A percentile compares a stretch with the other conserved stretches of the same genome.
Evolutionary conservation across 306 rosid species (phyloP).

Genomic region (Ormosia emarginata): DNA sequence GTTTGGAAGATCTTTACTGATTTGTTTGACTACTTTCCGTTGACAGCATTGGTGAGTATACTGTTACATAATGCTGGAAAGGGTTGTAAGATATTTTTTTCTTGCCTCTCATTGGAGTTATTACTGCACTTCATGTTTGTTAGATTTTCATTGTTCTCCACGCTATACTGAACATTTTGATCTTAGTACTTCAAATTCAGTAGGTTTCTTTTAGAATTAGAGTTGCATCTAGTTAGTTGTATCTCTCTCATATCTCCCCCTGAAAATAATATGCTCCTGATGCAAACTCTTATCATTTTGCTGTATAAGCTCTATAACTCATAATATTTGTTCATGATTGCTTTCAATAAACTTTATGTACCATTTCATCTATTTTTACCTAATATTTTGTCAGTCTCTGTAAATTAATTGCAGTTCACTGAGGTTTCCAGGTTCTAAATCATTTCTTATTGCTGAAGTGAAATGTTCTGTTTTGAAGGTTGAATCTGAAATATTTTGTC

Average conservation of each 20-base stretch:
- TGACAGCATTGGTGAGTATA: constrained; percentile 90
- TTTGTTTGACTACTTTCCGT: constrained; percentile 93
- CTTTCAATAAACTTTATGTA: background rate
- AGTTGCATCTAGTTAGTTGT: background rate
- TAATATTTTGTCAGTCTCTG: background rate
- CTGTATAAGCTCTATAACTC: background rate
- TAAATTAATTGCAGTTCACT: background rate
- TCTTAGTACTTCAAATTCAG: background rate
- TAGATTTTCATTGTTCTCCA: background rate
- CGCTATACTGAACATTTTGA: background rate
- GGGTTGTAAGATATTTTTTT: background rate
- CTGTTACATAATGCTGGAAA: background rate
- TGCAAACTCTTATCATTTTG: background rate
- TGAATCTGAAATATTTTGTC: constrained; percentile 92
- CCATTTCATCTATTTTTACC: background rate
- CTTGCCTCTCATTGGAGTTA: background rate
- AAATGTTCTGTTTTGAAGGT: constrained; percentile 44
- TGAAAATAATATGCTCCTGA: background rate
- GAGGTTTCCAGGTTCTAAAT: background rate
- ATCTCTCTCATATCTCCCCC: background rate
- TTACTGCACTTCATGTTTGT: background rate
- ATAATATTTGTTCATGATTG: background rate
- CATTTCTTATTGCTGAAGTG: constrained; percentile 4
- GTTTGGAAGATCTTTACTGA: constrained; percentile 96
- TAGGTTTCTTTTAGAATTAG: background rate